A percentile compares a stretch with the other conserved stretches of the same genome.
phyloP scores from a whole-genome alignment of 2,329 filamentous ascomycete species.

The Ambrosiella cleistominuta region DNA sequence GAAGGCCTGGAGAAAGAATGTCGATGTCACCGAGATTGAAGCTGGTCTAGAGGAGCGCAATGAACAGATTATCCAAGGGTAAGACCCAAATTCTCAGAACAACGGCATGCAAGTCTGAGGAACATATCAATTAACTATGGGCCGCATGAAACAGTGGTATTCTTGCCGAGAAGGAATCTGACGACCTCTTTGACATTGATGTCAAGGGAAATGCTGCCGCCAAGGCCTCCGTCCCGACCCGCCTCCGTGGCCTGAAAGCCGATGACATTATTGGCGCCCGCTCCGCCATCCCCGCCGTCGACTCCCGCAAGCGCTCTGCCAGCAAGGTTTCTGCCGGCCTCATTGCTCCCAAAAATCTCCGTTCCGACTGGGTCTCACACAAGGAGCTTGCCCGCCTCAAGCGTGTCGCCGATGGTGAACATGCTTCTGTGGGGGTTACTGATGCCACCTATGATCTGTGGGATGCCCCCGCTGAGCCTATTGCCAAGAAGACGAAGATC shows the following conservation, averaged over 20 bases:
- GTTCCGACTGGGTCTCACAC: constrained; percentile 62
- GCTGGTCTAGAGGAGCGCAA: constrained; percentile 68
- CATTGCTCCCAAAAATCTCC: constrained; percentile 55
- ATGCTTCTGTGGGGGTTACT: constrained; percentile 36
- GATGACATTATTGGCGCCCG: constrained; percentile 82
- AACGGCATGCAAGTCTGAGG: not conserved
- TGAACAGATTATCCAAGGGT: constrained; percentile 84
- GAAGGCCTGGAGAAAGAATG: constrained; percentile 97
- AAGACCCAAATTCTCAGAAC: constrained; percentile 16
- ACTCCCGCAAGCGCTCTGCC: constrained; percentile 57
- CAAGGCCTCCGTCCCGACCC: constrained; percentile 44
- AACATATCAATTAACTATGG: constrained; percentile 6
- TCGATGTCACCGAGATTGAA: constrained; percentile 76
- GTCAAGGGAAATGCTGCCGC: constrained; percentile 51
- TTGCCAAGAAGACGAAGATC: constrained; percentile 25
- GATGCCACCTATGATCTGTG: constrained; percentile 66
- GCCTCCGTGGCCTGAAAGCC: constrained; percentile 64
- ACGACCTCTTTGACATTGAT: constrained; percentile 75
- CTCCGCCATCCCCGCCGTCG: constrained; percentile 64
- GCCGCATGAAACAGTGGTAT: constrained; percentile 45
- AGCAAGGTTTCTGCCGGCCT: constrained; percentile 57
- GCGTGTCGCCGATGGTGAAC: constrained; percentile 58
- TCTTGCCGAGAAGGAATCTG: constrained; percentile 63
- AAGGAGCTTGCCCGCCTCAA: constrained; percentile 69
- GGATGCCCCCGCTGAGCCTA: constrained; percentile 27